Base-by-base conservation (phyloP, 805 yeast species). In the Kodamaea kakaduensis region DNA sequence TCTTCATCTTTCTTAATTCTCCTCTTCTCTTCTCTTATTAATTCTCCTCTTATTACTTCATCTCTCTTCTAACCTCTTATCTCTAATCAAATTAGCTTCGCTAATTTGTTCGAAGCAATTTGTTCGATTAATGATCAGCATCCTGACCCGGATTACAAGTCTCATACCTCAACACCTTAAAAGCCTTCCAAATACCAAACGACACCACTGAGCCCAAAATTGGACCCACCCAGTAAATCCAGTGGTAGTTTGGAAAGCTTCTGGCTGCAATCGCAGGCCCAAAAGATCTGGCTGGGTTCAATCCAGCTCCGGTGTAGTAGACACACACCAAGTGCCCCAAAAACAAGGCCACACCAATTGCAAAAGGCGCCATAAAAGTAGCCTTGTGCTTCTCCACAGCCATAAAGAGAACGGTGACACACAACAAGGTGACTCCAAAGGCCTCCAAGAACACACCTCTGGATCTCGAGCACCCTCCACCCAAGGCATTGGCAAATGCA, bases 151-250 rank as follows among this genome's bases (percentile, higher is more conserved):
- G 83, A 67, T 78, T 78, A 51, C 75, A 69, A 36, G 81, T 73
- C 64, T 77, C 80, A 63, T 82, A 83, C 52, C 81, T 73, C 51
- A 83, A 67, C 51, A 73, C 50, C 59, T 77, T 79, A 64, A 85
- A 68, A 32, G 76, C 45, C 55, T 78, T 71, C 82, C 85, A 84
- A 45, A 84, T 68, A 42, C 72, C 73, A 47, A 72, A 76, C 24
- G 94, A 81, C 47, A 85, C 56, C 37, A 71, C 42, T 8, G 89
- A 64, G 45, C 95, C 95, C 40, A 83, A 54, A 37, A 79, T 50
- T 42, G 96, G 95, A 36, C 96, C 96, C 39, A 86, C 77, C 93
- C 94, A 85, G 73, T 86, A 86, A 46, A 87, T 85, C 95, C 94
- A 86, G 71, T 79, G 87, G 67, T 86, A 86, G 52, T 52, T 58